Evolutionary conservation across 768 basidiomycete species (phyloP), one percentile per base, ranked within the genome.

Genomic region (Mycena alexandri): DNA sequence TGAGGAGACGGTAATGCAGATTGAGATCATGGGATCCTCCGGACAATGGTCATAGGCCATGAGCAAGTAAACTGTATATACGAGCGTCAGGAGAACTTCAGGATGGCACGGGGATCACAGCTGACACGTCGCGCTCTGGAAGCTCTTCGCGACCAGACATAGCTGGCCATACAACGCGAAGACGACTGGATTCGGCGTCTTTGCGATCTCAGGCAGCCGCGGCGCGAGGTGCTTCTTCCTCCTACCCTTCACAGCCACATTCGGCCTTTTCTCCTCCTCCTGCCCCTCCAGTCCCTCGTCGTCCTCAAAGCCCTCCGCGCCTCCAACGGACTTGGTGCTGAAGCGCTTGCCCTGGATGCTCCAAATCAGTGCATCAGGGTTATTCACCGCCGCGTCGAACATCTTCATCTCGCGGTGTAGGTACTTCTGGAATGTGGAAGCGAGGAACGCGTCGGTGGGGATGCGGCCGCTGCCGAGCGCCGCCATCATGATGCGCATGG

Each of bases 121-220:
- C 94, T 72, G 71, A 97, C 96, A 96, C 57, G 96, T 88, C 6
- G 95, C 93, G 72, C 92, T 93, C 74, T 98, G 95, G 76, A 92
- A 96, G 72, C 93, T 95, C 79, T 90, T 93, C 22, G 92, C 90
- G 5, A 89, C 87, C n/a, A 94, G 85, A 72, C 93, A 91, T 54
- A 94, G 85, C 73, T 93, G 92, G 0, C 94, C 96, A 73, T 97
- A 97, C 21, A 94, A 79, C 1, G 90, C 82, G 16, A 93, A 85
- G 22, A 89, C 82, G 44, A 92, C 77, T 0, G 94, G 90, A 69
- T 92, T 95, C 36, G 87, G 81, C 76, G 90, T 91, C 21, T 85
- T 91, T 3, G 94, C 91, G 25, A 90, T 74, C 44, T 80, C 80
- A 4, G 84, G 73, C 22, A 69, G 61, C 1, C 47, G 58, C 5